These are phyloP conservation scores for Exophiala phaeomuriformis DNA, from an alignment of 2,329 filamentous ascomycete genomes.

Conservation along the genomic window DNA sequence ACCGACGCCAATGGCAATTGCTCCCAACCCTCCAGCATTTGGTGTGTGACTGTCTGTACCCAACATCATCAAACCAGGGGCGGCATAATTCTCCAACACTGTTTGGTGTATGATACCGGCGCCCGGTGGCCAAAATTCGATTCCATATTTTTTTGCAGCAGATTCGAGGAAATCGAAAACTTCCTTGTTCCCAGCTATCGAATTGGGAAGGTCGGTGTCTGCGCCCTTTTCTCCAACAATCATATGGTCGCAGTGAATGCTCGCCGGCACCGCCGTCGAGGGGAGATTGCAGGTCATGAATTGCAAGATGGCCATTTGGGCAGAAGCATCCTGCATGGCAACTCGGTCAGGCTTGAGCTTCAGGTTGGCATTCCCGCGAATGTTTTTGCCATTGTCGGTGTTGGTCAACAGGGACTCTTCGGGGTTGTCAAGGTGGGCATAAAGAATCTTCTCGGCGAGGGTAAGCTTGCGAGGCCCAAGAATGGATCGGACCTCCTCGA, in stretches of 20 bases:
- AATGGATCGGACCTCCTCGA: conserved; percentile 66
- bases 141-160: conserved; percentile 81
- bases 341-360: conserved; percentile 96
- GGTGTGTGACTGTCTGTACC: conserved; percentile 96
- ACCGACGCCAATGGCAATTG: conserved; percentile 92
- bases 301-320: conserved; percentile 95
- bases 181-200: conserved; percentile 88
- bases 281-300: conserved; percentile 96
- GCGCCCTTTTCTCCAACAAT: conserved; percentile 93
- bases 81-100: conserved; percentile 93
- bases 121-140: conserved; percentile 92
- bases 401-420: conserved; percentile 79
- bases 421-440: conserved; percentile 83
- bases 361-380: conserved; percentile 83
- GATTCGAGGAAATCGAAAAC: conserved; percentile 97
- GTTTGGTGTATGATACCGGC: conserved; percentile 97
- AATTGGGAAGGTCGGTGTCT: conserved; percentile 72
- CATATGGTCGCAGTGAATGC: conserved; percentile 98
- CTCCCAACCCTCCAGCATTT: conserved; percentile 89
- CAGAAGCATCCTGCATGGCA: conserved; percentile 98
- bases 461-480: conserved; percentile 65
- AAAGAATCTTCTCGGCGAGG: conserved; percentile 95
- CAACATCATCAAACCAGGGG: conserved; percentile 98
- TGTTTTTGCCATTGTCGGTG: conserved; percentile 74
- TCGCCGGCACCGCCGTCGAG: conserved; percentile 85